Base-by-base conservation (phyloP, 306 rosid genomes). In the Morella rubra region DNA sequence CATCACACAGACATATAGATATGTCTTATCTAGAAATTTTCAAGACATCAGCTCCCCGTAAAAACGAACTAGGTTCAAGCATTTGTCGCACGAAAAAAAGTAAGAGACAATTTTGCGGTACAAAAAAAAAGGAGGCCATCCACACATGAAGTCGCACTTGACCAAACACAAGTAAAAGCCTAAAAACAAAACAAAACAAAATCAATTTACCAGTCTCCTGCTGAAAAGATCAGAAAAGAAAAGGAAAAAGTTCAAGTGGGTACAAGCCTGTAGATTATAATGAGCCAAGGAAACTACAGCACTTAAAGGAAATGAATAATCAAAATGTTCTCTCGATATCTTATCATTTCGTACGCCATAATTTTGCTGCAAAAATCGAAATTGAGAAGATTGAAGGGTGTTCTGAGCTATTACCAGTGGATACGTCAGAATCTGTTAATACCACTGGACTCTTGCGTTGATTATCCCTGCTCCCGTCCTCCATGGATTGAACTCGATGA, bases 241-340 rank as follows among this genome's bases (percentile, higher is more conserved):
- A 20, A 5, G 13, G 40, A 20, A 58, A 4, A 20, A 58, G 64
- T 58, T 19, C 37, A 15, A 58, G 8, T 20, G 64, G 15, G 5
- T 8, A 58, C 6, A 10, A 58, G 64, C 47, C 16, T 37, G 47
- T 7, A 6, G 8, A 14, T 58, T 1, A 24, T 6, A 41, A 41
- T 62, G 24, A 65, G 71, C 32, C 71, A 65, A 41, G 44, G 44
- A 65, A 65, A 65, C 46, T 44, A 42, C 22, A 41, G 71, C 24
- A 65, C 49, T 65, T 61, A n/a, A 42, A 41, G 12, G 49, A 42
- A 65, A 65, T 41, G 27, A 65, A 65, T 22, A 65, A 8, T 65
- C 70, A 40, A 41, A 40, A 0, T 42, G 0, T 41, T 41, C 5
- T 56, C 20, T 20, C 20, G 14, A 56, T 56, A 22, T 41, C 41